These are phyloP conservation scores for Penicillium manginii DNA, from an alignment of 495 filamentous ascomycete species.

Conservation along the genomic window DNA sequence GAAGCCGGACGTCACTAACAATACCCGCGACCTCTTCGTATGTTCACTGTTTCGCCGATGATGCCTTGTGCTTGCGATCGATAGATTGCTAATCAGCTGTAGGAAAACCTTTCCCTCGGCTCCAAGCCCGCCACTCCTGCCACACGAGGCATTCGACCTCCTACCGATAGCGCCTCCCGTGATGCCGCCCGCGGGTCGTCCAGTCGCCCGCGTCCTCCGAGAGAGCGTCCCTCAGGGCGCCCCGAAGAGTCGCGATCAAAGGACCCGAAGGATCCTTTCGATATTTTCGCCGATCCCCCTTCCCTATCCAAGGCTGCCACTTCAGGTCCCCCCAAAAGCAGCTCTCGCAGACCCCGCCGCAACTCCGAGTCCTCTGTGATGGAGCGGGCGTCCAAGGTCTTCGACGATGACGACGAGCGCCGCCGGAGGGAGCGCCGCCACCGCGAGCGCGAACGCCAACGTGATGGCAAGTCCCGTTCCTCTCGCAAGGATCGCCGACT, in stretches of 20 bases:
- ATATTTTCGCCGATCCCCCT: slow-evolving; percentile 64
- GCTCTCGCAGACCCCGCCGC: slow-evolving; percentile 66
- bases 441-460: slow-evolving; percentile 69
- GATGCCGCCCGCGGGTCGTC: slow-evolving; percentile 36
- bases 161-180: slow-evolving; percentile 36
- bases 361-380: slow-evolving; percentile 95
- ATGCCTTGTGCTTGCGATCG: background rate
- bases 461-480: slow-evolving; percentile 56
- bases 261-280: slow-evolving; percentile 48
- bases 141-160: slow-evolving; percentile 45
- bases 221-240: slow-evolving; percentile 32
- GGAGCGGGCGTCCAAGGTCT: slow-evolving; percentile 60
- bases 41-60: slow-evolving; percentile 39
- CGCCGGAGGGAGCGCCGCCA: slow-evolving; percentile 71
- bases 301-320: slow-evolving; percentile 39
- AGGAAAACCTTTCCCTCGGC: slow-evolving; percentile 51
- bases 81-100: slow-evolving; percentile 8
- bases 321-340: slow-evolving; percentile 23
- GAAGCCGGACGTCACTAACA: slow-evolving; percentile 57
- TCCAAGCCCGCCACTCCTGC: slow-evolving; percentile 29
- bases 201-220: slow-evolving; percentile 33
- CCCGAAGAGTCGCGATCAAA: slow-evolving; percentile 33
- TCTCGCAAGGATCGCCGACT: slow-evolving; percentile 62
- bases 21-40: slow-evolving; percentile 90
- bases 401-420: slow-evolving; percentile 75